A percentile compares a stretch with the other conserved stretches of the same genome.
phyloP scores from a whole-genome alignment of 208 protist species.

The Phytomonas sp. region DNA sequence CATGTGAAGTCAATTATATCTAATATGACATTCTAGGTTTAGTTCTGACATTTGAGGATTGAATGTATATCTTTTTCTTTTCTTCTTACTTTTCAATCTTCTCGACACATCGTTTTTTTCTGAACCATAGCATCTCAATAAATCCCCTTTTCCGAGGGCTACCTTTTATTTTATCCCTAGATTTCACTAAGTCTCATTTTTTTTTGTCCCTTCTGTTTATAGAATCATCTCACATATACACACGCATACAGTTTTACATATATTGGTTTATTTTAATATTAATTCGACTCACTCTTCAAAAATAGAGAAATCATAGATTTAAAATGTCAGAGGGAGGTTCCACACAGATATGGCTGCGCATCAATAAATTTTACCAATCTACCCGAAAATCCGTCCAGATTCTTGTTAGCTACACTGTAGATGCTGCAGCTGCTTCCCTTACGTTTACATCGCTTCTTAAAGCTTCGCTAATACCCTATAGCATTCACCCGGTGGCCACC shows the following conservation, averaged over 20 bases:
- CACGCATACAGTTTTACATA: conserved; percentile 3
- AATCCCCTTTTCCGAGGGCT: conserved; percentile 3
- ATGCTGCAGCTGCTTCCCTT: conserved; percentile 68
- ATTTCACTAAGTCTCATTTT: neutral
- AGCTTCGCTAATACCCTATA: conserved; percentile 61
- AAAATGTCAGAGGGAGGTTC: conserved; percentile 17
- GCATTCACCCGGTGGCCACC: conserved; percentile 61
- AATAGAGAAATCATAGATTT: neutral
- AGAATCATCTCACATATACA: conserved; percentile 1
- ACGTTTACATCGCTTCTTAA: conserved; percentile 66
- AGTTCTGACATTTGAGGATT: conserved; percentile 4
- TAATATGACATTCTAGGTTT: neutral
- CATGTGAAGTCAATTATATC: neutral
- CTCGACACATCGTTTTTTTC: conserved; percentile 13
- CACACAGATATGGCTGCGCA: conserved; percentile 47
- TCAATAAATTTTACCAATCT: conserved; percentile 51
- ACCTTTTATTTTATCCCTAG: conserved; percentile 7
- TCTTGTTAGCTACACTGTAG: conserved; percentile 53
- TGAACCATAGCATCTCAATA: neutral
- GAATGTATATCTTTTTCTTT: conserved; percentile 12
- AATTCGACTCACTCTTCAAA: neutral
- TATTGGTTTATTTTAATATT: conserved; percentile 4
- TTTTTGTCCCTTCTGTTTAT: neutral
- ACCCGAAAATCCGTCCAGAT: conserved; percentile 66
- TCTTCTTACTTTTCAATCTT: conserved; percentile 15